Percentiles rank a stretch among this genome's conserved stretches.
Conservation (phyloP, 2,329 filamentous ascomycete species). For the Diplodia intermedia region DNA sequence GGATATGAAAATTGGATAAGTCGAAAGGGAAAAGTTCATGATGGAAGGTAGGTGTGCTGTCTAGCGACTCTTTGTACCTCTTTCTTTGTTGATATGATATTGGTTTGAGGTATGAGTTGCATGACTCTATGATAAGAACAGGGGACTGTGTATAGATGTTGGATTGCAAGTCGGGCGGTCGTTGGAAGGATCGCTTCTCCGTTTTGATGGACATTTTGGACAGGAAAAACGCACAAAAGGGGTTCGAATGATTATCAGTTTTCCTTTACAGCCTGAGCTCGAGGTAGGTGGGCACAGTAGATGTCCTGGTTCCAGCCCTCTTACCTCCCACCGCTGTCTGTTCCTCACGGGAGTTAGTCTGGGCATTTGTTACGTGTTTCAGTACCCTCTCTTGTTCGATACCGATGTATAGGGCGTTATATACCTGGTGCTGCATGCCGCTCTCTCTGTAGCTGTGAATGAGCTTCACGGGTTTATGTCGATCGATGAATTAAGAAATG, state of each 20-base stretch:
- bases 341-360: background rate
- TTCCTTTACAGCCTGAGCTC: background rate
- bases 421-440: slow-evolving; percentile 13
- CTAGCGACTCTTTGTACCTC: background rate
- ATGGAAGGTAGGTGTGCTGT: background rate
- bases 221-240: slow-evolving; percentile 5
- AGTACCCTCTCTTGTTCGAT: background rate
- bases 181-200: background rate
- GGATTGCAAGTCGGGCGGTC: background rate
- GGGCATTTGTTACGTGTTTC: background rate
- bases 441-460: no score
- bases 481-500: slow-evolving; percentile 5
- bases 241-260: background rate
- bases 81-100: background rate
- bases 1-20: background rate
- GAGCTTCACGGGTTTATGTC: background rate
- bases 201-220: background rate
- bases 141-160: background rate
- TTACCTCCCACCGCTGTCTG: background rate
- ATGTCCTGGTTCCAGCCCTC: background rate
- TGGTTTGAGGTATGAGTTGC: background rate
- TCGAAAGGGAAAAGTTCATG: background rate
- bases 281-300: slow-evolving; percentile 1
- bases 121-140: background rate
- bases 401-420: slow-evolving; percentile 18